Evolutionary conservation across 805 yeast species (phyloP), one percentile per base, ranked within the genome.

Genomic region (Metschnikowia cerradonensis): DNA sequence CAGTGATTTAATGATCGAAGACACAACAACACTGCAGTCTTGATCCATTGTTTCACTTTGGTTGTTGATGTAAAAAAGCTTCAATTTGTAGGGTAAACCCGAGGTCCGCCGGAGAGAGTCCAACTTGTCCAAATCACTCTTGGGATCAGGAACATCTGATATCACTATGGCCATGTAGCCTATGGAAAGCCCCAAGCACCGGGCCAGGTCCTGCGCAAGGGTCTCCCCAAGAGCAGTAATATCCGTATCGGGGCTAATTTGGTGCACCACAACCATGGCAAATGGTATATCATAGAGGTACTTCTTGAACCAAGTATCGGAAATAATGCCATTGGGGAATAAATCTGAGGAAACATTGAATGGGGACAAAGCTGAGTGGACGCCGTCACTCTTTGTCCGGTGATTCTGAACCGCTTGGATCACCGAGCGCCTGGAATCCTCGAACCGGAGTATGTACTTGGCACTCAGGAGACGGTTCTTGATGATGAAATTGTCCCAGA

Each of bases 401-500:
- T 58, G 56, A 4, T 47, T 26, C 15, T 32, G 34, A 10, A 53
- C 44, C 4, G 34, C 33, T 15, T 37, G 40, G 6, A 37, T 49
- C 11, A 55, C 38, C 11, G 32, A 8, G 4, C 10, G 34, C 43
- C 46, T 55, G 6, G 45, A 17, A 10, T 51, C 51, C 2, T 36
- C 51, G 35, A 55, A 54, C 17, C 58, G 54, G 32, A 73, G 59
- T n/a, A 64, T 55, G 49, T 62, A 73, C 54, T 65, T 71, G 22
- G 60, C 55, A 37, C 57, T 66, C 66, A 64, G 71, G 31, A 71
- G 54, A 20, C 77, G 54, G 53, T 70, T 67, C 50, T 62, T 66
- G 41, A 73, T 60, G 19, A 73, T 67, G 32, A 62, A 63, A 47
- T 71, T 67, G 54, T 73, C 76, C 78, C 78, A 73, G 6, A 55